Evolutionary conservation across 257 asterid genomes (phyloP).

Genomic region (Solanum bukasovii): DNA sequence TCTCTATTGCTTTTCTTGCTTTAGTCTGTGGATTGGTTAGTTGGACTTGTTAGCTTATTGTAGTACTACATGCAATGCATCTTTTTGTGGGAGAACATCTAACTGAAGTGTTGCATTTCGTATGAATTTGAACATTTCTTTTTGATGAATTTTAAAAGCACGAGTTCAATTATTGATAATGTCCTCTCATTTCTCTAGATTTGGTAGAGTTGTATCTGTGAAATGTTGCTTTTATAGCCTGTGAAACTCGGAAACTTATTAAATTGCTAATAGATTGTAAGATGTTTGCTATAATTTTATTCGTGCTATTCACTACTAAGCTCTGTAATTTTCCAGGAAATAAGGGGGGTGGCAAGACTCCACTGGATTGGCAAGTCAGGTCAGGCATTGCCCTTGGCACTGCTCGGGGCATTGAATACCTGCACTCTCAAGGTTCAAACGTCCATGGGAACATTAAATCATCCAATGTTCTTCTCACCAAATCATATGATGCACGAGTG

Average conservation of each 20-base stretch:
- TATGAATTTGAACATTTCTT: background rate
- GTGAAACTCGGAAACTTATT: background rate
- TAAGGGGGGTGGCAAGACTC: constrained; percentile 26
- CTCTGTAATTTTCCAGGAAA: constrained; percentile 12
- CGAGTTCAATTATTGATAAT: background rate
- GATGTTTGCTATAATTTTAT: background rate
- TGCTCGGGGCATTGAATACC: constrained; percentile 31
- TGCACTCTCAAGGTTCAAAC: constrained; percentile 26
- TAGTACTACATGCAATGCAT: background rate
- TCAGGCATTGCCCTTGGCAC: constrained; percentile 33
- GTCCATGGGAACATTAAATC: constrained; percentile 38
- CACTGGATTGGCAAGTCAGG: constrained; percentile 30
- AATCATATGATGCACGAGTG: constrained; percentile 21
- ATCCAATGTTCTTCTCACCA: constrained; percentile 31
- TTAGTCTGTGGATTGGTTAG: background rate
- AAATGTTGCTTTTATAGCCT: background rate
- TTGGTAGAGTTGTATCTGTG: background rate
- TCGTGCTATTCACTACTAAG: background rate
- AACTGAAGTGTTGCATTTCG: background rate
- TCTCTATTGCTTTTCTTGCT: background rate
- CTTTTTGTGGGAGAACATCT: background rate
- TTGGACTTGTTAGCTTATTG: background rate
- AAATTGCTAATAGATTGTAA: background rate
- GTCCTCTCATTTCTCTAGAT: background rate
- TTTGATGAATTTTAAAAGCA: background rate